A percentile compares a stretch with the other conserved stretches of the same genome.
These are phyloP conservation scores for Neurospora sp. DNA, from an alignment of 495 filamentous ascomycete species.

Conservation along the genomic window DNA sequence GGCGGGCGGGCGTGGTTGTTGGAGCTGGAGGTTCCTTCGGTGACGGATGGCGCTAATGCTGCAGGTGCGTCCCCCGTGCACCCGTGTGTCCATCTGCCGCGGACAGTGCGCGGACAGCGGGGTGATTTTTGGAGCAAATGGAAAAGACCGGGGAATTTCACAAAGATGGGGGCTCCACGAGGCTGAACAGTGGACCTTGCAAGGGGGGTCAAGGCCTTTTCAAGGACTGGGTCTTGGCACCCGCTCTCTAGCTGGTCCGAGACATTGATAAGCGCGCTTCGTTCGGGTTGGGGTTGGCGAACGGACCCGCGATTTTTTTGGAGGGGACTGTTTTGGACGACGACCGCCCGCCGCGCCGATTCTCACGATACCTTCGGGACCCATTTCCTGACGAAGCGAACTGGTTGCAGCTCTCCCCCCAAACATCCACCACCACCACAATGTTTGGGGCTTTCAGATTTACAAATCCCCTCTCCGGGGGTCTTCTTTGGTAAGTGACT, in stretches of 20 bases:
- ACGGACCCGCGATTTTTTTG: not conserved
- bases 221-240: not conserved
- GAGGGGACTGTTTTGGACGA: not conserved
- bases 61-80: not conserved
- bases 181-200: not conserved
- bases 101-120: not conserved
- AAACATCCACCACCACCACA: conserved; percentile 10
- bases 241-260: not conserved
- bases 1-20: not conserved
- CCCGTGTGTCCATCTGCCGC: not conserved
- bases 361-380: not conserved
- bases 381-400: conserved; percentile 1
- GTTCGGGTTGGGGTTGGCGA: not conserved
- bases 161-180: not conserved
- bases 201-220: not conserved
- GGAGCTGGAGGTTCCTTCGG: not conserved
- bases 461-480: conserved; percentile 63
- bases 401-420: not conserved
- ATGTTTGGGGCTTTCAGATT: conserved; percentile 81
- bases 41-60: not conserved
- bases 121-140: not conserved
- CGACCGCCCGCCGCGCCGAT: not conserved
- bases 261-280: not conserved
- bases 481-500: conserved; percentile 66
- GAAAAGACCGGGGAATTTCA: not conserved